Percentiles rank a stretch among this genome's conserved stretches.
Conservation (phyloP, 371 early-diverging fungal species). For the Blyttiomyces sp. region DNA sequence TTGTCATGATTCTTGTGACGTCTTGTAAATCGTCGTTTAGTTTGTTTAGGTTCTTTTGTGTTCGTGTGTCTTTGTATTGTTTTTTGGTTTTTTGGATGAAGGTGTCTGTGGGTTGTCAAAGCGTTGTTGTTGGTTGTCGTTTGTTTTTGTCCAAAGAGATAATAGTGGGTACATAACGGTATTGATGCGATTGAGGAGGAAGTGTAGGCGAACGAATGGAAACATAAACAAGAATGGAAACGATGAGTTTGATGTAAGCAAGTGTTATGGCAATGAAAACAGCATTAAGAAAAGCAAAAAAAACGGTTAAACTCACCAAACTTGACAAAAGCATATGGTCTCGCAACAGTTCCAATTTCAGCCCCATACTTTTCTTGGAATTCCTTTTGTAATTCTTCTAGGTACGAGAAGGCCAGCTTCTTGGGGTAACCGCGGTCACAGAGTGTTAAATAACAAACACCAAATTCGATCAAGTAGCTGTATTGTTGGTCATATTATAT, state of each 20-base stretch:
- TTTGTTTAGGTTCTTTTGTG: constrained; percentile 87
- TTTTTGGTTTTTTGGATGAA: constrained; percentile 95
- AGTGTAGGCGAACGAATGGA: too few species aligned
- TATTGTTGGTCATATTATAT: not conserved
- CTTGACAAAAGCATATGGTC: constrained; percentile 96
- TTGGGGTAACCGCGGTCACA: constrained; percentile 94
- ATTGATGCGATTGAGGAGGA: too few species aligned
- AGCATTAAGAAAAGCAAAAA: too few species aligned
- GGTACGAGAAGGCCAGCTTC: constrained; percentile 90
- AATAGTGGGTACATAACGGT: too few species aligned
- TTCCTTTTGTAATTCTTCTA: constrained; percentile 92
- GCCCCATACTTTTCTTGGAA: constrained; percentile 88
- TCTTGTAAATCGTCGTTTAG: constrained; percentile 94
- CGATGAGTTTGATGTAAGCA: too few species aligned
- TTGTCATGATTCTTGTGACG: constrained; percentile 96
- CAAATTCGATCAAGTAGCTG: constrained; percentile 91
- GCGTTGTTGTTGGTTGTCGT: too few species aligned
- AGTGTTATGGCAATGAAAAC: too few species aligned
- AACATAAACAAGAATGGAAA: too few species aligned
- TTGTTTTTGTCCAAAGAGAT: too few species aligned
- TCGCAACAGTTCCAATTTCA: constrained; percentile 79
- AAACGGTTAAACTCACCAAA: constrained; percentile 62
- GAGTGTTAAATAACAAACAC: constrained; percentile 89
- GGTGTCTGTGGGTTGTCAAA: constrained; percentile 76
- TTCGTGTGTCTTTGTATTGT: constrained; percentile 90